Percentiles rank a stretch among this genome's conserved stretches.
Evolutionary conservation across 208 protist genomes (phyloP).

Genomic region (Wallacemonas sp.): DNA sequence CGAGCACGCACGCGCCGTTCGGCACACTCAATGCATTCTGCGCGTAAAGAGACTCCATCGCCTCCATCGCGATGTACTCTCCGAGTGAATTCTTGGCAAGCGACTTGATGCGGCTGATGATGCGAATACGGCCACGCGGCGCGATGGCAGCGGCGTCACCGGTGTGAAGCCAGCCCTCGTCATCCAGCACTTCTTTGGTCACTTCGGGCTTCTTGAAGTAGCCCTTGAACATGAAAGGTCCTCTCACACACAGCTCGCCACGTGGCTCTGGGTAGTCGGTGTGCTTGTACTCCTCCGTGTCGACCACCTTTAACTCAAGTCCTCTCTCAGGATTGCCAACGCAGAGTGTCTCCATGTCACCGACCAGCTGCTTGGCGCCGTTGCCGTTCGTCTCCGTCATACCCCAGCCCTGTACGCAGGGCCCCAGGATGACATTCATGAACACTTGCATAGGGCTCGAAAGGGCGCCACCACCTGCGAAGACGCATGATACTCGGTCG

Average conservation of each 20-base stretch:
- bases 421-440: slow-evolving; percentile 42
- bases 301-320: slow-evolving; percentile 75
- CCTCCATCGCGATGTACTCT: slow-evolving; percentile 79
- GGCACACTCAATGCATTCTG: slow-evolving; percentile 24
- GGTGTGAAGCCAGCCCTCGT: slow-evolving; percentile 74
- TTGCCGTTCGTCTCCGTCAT: slow-evolving; percentile 61
- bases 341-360: slow-evolving; percentile 17
- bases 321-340: slow-evolving; percentile 25
- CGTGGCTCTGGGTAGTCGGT: slow-evolving; percentile 34
- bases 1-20: slow-evolving; percentile 45
- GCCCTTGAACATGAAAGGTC: slow-evolving; percentile 48
- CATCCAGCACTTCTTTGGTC: slow-evolving; percentile 52
- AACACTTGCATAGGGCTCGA: slow-evolving; percentile 46
- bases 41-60: slow-evolving; percentile 42
- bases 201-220: slow-evolving; percentile 67
- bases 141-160: slow-evolving; percentile 64
- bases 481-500: slow-evolving; percentile 18
- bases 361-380: slow-evolving; percentile 19
- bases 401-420: slow-evolving; percentile 54
- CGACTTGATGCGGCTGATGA: slow-evolving; percentile 71
- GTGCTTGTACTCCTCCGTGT: slow-evolving; percentile 65
- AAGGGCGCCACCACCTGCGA: slow-evolving; percentile 52
- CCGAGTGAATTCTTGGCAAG: slow-evolving; percentile 75
- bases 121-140: too few species aligned
- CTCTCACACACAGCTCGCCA: slow-evolving; percentile 58